These are phyloP conservation scores for Multifurca ochricompacta DNA, from an alignment of 768 basidiomycete species.

Conservation along the genomic window DNA sequence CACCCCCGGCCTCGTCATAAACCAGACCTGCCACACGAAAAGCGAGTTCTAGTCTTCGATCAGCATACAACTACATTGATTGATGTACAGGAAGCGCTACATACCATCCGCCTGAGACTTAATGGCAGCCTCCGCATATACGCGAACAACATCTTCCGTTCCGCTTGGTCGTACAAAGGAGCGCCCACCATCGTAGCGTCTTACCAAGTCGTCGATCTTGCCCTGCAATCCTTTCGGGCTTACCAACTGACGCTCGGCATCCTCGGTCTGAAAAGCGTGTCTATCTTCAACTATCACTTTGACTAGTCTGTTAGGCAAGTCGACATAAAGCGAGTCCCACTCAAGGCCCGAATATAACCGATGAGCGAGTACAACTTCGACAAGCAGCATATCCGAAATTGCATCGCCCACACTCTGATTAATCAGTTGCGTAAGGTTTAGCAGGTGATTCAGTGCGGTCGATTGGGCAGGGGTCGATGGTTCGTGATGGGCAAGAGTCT, in stretches of 20 bases:
- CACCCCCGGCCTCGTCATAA: slow-evolving; percentile 78
- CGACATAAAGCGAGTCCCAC: slow-evolving; percentile 91
- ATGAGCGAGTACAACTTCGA: slow-evolving; percentile 87
- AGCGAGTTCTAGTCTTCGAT: slow-evolving; percentile 55
- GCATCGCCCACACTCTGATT: slow-evolving; percentile 99
- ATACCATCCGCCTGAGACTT: slow-evolving; percentile 76
- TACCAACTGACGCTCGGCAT: slow-evolving; percentile 86
- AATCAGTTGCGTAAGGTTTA: slow-evolving; percentile 74
- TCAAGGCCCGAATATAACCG: slow-evolving; percentile 74
- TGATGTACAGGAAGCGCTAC: slow-evolving; percentile 25
- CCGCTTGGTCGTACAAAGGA: slow-evolving; percentile 95
- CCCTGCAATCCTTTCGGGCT: slow-evolving; percentile 73
- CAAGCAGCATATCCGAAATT: slow-evolving; percentile 90
- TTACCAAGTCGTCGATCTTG: slow-evolving; percentile 74
- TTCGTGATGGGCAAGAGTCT: slow-evolving; percentile 50
- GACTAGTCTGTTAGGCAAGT: slow-evolving; percentile 90
- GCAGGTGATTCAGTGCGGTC: slow-evolving; percentile 69
- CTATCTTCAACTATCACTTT: slow-evolving; percentile 86
- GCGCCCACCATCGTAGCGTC: slow-evolving; percentile 73
- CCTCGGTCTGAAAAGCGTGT: slow-evolving; percentile 78
- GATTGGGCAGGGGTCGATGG: slow-evolving; percentile 79
- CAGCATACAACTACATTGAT: slow-evolving; percentile 8
- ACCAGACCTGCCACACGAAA: slow-evolving; percentile 80
- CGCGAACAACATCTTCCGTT: slow-evolving; percentile 95
- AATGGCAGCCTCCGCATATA: slow-evolving; percentile 87